Percentiles rank a stretch among this genome's conserved stretches.
Conservation (phyloP, 139 green algal species). For the Prasinococcaceae sp. region DNA sequence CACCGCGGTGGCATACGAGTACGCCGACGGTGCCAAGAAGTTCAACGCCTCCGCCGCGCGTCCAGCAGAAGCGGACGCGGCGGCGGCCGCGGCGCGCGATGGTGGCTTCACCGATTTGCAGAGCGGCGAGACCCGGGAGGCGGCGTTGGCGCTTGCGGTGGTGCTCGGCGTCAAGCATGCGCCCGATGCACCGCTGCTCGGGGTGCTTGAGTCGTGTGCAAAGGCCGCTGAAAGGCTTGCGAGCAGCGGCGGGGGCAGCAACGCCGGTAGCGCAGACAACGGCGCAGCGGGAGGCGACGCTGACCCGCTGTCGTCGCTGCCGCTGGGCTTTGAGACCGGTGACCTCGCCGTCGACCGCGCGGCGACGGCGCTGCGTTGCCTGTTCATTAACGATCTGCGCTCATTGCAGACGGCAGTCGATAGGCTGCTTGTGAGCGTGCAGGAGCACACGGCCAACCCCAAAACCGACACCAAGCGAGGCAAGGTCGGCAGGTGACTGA, state of each 20-base stretch:
- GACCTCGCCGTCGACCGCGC: not conserved
- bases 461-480: conserved; percentile 20
- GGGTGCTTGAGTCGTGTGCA: too few species aligned
- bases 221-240: too few species aligned
- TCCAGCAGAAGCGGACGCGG: too few species aligned
- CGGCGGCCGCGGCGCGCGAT: too few species aligned
- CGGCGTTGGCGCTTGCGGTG: not conserved
- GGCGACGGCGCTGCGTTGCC: conserved; percentile 3
- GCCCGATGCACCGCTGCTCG: too few species aligned
- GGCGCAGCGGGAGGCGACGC: too few species aligned
- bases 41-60: too few species aligned
- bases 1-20: not conserved
- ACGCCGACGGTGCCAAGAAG: not conserved
- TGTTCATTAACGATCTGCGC: conserved; percentile 19
- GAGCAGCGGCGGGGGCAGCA: too few species aligned
- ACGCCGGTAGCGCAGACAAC: too few species aligned
- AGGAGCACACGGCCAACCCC: conserved; percentile 20
- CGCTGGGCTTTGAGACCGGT: not conserved
- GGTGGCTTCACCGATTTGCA: too few species aligned
- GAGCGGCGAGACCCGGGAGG: not conserved
- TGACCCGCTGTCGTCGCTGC: too few species aligned
- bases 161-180: not conserved
- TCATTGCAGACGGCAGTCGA: conserved; percentile 12
- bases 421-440: conserved; percentile 10
- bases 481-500: conserved; percentile 16